Evolutionary conservation across 164 flowering plant genomes (phyloP), one percentile per base, ranked within the genome.

Genomic region (Magnolia kwangsiensis): DNA sequence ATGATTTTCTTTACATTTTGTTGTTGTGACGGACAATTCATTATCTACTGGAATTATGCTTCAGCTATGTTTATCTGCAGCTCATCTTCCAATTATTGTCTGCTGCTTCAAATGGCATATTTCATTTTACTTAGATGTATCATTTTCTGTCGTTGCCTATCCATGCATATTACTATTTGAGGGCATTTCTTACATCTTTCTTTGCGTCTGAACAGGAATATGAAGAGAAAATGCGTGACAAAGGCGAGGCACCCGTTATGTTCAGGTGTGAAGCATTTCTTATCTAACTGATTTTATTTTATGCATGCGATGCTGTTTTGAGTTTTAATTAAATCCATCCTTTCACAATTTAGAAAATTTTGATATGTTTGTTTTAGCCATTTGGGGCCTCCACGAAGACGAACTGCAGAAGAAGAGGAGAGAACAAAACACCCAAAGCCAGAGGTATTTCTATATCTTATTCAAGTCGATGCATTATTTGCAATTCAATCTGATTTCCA

Each of bases 211-310:
- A 51, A 75, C 85, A 96, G 99, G 99, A 94, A 78, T 89, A 90
- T 83, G 97, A 92, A 86, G 97, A 90, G 29, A 96, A 96, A 84
- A 68, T 81, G 90, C 82, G 81, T 82, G 99, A 94, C 71, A 92
- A 94, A 87, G 99, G 99, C 77, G 99, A 96, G 83, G 72, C 92
- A 58, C 94, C 99, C n/a, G 98, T 96, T 18, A 96, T 96, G 99
- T 94, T 96, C 85, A 96, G 99, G 99, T 96, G 74, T 81, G 75
- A 51, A 71, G 50, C 69, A 13, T 63, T 21, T 7, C 51, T 0
- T 23, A 67, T 20, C 13, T 50, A 9, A 71, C 13, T 50, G 6
- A 66, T 63, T 37, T 75, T 3, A 21, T 58, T 73, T 23, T 67
- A 70, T 63, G 50, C 61, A 59, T 61, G 45, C 58, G 21, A 16